Base-by-base conservation (phyloP, 2,329 filamentous ascomycete genomes). In the Ophiostoma tasmaniense region DNA sequence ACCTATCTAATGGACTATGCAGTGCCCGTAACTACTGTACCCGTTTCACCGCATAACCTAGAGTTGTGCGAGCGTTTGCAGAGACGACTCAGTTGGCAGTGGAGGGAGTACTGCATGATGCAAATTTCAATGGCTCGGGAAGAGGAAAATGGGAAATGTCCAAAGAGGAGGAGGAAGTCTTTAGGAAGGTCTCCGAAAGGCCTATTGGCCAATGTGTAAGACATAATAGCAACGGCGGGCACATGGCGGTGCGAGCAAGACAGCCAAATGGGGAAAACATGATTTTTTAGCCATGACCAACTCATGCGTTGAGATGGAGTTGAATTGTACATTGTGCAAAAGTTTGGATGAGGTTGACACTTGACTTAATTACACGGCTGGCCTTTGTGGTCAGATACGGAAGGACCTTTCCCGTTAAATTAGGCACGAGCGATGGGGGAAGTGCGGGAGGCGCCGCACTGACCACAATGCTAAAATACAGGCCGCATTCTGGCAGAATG, bases 361-460 rank as follows among this genome's bases (percentile, higher is more conserved):
- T 20, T 45, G 42, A 45, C 42, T 45, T n/a, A n/a, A n/a, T n/a
- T 20, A 45, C 20, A n/a, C 17, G 13, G 39, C 39, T 33, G 33
- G 33, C 39, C 39, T 42, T 13, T 42, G 13, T 42, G 42, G 42
- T n/a, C 50, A 6, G 25, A 28, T 55, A 28, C 50, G 25, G 50
- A 55, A 55, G 50, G 50, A 55, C 50, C n/a, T n/a, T 25, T 22
- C n/a, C 4, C 50, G 17, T 55, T 55, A 4, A 25, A 55, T 55
- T 28, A 25, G 52, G 52, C 17, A 45, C 13, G 33, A 42, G 52
- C 30, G 35, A 59, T 17, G n/a, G 17, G 14, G 42, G 28, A 39
- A 30, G 11, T 30, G 35, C 39, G 61, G 62, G 61, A 65, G 42
- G 14, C 67, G 42, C 37, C 67, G 67, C 67, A 68, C 67, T 66